Conservation (phyloP, 129 eudicot genomes). For the Helianthus tuberosus region DNA sequence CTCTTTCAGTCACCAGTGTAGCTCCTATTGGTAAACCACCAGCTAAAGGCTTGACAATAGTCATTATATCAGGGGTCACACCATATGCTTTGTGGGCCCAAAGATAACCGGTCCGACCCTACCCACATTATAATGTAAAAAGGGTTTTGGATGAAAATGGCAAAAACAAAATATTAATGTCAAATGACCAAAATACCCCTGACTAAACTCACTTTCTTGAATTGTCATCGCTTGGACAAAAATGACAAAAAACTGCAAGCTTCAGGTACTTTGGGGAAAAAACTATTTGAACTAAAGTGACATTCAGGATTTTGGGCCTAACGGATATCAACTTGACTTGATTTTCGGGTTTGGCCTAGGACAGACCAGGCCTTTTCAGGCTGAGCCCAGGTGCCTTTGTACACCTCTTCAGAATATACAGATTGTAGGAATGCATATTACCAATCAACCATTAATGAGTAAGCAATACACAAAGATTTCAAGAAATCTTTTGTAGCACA, state of each 20-base stretch:
- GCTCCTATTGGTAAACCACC: constrained; percentile 97
- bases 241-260: no score
- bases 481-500: constrained; percentile 79
- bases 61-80: constrained; percentile 83
- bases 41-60: constrained; percentile 94
- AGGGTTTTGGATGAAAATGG: no score
- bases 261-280: no score
- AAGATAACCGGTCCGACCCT: constrained; percentile 84
- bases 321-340: neutral
- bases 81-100: constrained; percentile 91
- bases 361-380: neutral
- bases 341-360: neutral
- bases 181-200: no score
- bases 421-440: constrained; percentile 4
- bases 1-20: constrained; percentile 68
- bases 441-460: constrained; percentile 3
- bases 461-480: constrained; percentile 48
- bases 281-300: no score
- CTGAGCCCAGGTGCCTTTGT: neutral
- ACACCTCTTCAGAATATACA: neutral
- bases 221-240: no score
- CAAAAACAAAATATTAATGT: no score
- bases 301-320: neutral
- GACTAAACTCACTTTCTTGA: no score
- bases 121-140: constrained; percentile 45